Evolutionary conservation across 2,329 filamentous ascomycete genomes (phyloP).

Genomic region (Paraphaeosphaeria minitans): DNA sequence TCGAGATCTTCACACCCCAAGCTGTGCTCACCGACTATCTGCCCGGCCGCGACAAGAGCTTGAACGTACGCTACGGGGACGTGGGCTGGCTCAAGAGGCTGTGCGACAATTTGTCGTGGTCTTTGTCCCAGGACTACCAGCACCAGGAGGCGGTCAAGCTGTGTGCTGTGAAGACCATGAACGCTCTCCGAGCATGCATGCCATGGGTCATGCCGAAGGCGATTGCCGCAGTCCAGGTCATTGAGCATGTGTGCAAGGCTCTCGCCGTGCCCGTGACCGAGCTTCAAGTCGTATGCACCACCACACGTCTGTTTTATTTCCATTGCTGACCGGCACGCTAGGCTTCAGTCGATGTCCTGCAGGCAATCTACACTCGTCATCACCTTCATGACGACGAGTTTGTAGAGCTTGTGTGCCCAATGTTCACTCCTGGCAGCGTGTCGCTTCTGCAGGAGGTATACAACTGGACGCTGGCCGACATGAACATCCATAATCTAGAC

Average conservation of each 20-base stretch:
- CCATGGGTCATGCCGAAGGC: constrained; percentile 88
- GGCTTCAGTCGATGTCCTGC: constrained; percentile 77
- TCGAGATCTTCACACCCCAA: constrained; percentile 89
- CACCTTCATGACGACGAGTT: constrained; percentile 81
- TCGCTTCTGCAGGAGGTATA: constrained; percentile 74
- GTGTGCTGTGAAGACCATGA: constrained; percentile 77
- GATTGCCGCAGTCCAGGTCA: constrained; percentile 61
- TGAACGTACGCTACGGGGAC: constrained; percentile 73
- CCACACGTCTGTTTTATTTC: not conserved
- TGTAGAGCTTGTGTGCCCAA: constrained; percentile 74
- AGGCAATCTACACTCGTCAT: constrained; percentile 75
- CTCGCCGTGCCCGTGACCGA: constrained; percentile 44
- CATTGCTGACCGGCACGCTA: constrained; percentile 26
- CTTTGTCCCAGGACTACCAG: constrained; percentile 68
- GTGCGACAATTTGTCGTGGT: constrained; percentile 74
- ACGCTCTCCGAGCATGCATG: constrained; percentile 78
- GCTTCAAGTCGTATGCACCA: constrained; percentile 40
- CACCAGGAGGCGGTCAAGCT: constrained; percentile 69
- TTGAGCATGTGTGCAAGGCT: constrained; percentile 47
- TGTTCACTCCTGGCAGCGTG: constrained; percentile 75
- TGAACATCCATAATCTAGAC: constrained; percentile 81
- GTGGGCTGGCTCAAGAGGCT: constrained; percentile 89
- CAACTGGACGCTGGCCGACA: constrained; percentile 78
- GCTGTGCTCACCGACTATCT: constrained; percentile 76
- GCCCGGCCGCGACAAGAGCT: constrained; percentile 70